Evolutionary conservation across 352 stramenopile genomes (phyloP), one percentile per base, ranked within the genome.

Genomic region (Phytophthora citricola): DNA sequence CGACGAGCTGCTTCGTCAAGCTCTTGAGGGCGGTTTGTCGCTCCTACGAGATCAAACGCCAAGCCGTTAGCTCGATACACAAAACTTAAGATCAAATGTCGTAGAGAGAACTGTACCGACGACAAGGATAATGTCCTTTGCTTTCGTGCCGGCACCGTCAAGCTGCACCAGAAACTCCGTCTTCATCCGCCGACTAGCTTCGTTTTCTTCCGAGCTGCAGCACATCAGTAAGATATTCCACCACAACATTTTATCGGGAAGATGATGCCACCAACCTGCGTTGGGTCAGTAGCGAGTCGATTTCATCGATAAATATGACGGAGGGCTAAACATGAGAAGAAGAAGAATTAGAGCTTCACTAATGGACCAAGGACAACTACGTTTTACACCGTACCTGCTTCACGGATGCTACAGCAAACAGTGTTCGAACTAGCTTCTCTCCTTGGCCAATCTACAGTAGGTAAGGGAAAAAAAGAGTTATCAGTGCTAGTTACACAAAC

Each of bases 291-390:
- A 99, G 79, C 2, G 97, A 99, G 79, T 99, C 98, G 62, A 99
- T 98, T 80, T 99, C 98, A 73, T 99, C 98, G 48, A 99, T 99
- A 69, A 99, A 99, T 46, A 99, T 97, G 2, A 99, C 96, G 0
- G 94, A 94, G 8, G 98, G 97, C 83, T 98, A 57, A 17, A 38
- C 63, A 49, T n/a, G 14, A 32, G 10, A 26, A 52, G 41, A 31
- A 50, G 26, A 52, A 34, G 10, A 17, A n/a, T 15, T 14, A n/a
- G 31, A 36, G 1, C 10, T 12, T 36, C 31, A 14, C 31, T 36
- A 36, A 36, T 12, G 4, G 2, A 26, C 24, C 24, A 36, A 36
- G 31, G 31, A 14, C 31, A 36, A 36, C 8, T 36, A 36, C 31
- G 7, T 34, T 34, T 34, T 31, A 31, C 51, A 68, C 24, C 47